Evolutionary conservation across 164 flowering plant species (phyloP).

Genomic region (Pachysandra terminalis): DNA sequence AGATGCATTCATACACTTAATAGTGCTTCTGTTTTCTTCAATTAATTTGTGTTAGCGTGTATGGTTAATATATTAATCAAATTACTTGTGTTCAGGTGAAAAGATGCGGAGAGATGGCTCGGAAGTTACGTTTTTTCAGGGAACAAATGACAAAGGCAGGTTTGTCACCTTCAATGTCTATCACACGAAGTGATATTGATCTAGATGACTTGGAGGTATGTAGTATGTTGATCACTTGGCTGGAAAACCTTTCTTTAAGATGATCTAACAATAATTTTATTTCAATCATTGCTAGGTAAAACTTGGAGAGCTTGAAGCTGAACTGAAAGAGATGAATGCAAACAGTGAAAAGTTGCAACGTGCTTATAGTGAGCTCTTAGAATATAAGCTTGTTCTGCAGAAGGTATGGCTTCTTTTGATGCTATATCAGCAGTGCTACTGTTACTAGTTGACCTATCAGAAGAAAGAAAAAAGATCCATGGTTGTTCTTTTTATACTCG

Average conservation of each 20-base stretch:
- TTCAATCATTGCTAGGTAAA: slow-evolving; percentile 44
- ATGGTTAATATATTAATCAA: background rate
- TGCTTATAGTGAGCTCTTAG: slow-evolving; percentile 75
- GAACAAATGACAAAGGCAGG: slow-evolving; percentile 79
- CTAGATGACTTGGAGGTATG: slow-evolving; percentile 72
- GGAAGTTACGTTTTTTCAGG: slow-evolving; percentile 67
- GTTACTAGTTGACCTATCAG: background rate
- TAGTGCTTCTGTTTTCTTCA: no score
- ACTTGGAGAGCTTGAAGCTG: slow-evolving; percentile 95
- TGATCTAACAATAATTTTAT: background rate
- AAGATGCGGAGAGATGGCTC: slow-evolving; percentile 89
- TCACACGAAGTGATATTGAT: slow-evolving; percentile 31
- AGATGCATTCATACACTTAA: no score
- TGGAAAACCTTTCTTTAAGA: background rate
- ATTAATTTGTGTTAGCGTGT: background rate
- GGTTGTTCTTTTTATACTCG: background rate
- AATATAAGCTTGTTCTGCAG: slow-evolving; percentile 81
- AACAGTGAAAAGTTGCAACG: slow-evolving; percentile 89
- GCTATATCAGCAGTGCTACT: background rate
- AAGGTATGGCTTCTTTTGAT: slow-evolving; percentile 51
- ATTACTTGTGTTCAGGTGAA: slow-evolving; percentile 44
- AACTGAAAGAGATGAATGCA: slow-evolving; percentile 80
- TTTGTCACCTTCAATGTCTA: slow-evolving; percentile 37
- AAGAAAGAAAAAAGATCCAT: background rate
- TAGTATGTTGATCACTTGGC: background rate